phyloP scores from a whole-genome alignment of 1,284 basidiomycete species.

The Xanthoconium separans region DNA sequence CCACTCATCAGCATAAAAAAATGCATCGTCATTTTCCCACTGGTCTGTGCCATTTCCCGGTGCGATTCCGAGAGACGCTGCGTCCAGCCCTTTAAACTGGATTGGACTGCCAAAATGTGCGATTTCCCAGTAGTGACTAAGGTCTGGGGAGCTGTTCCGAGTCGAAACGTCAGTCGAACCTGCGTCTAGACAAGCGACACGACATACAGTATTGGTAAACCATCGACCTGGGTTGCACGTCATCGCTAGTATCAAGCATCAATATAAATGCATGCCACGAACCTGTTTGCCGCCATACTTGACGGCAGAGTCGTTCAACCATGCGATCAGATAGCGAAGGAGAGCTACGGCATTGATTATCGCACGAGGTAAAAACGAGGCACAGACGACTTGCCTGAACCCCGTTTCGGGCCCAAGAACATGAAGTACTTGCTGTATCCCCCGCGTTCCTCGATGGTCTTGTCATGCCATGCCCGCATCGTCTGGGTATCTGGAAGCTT shows the following conservation, averaged over 20 bases:
- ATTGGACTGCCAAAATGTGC: neutral
- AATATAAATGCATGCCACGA: neutral
- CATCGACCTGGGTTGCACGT: neutral
- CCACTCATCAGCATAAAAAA: neutral
- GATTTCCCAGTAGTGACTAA: neutral
- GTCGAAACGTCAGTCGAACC: neutral
- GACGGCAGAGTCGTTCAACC: slow-evolving; percentile 10
- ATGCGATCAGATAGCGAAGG: neutral
- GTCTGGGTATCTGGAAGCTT: slow-evolving; percentile 6
- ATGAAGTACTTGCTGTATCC: slow-evolving; percentile 14
- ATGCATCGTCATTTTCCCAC: neutral
- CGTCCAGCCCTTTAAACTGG: neutral
- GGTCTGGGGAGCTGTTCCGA: neutral
- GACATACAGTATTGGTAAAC: slow-evolving; percentile 7
- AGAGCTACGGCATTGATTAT: neutral
- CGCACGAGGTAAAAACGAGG: neutral
- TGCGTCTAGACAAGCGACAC: neutral
- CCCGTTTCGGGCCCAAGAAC: neutral
- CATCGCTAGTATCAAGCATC: neutral
- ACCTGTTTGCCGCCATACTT: slow-evolving; percentile 20
- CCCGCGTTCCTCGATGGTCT: slow-evolving; percentile 4
- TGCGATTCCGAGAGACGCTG: neutral
- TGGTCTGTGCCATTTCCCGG: neutral
- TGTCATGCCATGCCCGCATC: slow-evolving; percentile 5
- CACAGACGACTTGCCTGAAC: slow-evolving; percentile 1